These are phyloP conservation scores for Orbilia quercus DNA, from an alignment of 2,329 filamentous ascomycete genomes.

Conservation along the genomic window DNA sequence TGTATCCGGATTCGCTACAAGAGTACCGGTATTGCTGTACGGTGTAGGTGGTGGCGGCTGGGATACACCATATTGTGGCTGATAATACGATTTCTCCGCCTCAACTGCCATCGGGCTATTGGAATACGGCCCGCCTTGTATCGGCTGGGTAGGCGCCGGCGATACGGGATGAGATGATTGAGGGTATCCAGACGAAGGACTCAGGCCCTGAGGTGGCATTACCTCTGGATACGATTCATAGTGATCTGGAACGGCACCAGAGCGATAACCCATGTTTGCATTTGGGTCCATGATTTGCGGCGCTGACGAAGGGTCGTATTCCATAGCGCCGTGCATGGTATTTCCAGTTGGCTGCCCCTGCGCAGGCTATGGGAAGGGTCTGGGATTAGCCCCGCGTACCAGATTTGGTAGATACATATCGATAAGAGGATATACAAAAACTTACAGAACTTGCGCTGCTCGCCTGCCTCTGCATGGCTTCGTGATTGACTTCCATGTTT, in stretches of 20 bases:
- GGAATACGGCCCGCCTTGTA: constrained; percentile 13
- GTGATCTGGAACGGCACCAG: constrained; percentile 46
- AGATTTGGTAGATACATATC: neutral
- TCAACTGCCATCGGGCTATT: constrained; percentile 25
- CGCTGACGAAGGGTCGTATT: constrained; percentile 40
- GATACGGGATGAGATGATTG: constrained; percentile 21
- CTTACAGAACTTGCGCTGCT: constrained; percentile 22
- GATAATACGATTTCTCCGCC: constrained; percentile 40
- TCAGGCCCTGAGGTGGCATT: constrained; percentile 31
- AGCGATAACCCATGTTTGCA: constrained; percentile 42
- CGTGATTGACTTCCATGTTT: constrained; percentile 48
- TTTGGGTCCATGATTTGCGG: constrained; percentile 35
- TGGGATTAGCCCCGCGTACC: neutral
- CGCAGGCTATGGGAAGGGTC: constrained; percentile 4
- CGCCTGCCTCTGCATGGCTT: constrained; percentile 28
- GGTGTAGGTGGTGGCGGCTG: constrained; percentile 25
- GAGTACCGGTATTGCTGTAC: constrained; percentile 30
- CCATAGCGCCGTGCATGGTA: constrained; percentile 24
- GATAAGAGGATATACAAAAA: neutral
- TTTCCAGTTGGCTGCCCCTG: constrained; percentile 9
- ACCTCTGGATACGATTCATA: constrained; percentile 54
- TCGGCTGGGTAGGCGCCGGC: neutral
- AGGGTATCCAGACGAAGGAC: constrained; percentile 21
- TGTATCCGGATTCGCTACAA: constrained; percentile 14
- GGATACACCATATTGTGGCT: constrained; percentile 37